phyloP scores from a whole-genome alignment of 768 basidiomycete genomes.

The Amanita thiersii region DNA sequence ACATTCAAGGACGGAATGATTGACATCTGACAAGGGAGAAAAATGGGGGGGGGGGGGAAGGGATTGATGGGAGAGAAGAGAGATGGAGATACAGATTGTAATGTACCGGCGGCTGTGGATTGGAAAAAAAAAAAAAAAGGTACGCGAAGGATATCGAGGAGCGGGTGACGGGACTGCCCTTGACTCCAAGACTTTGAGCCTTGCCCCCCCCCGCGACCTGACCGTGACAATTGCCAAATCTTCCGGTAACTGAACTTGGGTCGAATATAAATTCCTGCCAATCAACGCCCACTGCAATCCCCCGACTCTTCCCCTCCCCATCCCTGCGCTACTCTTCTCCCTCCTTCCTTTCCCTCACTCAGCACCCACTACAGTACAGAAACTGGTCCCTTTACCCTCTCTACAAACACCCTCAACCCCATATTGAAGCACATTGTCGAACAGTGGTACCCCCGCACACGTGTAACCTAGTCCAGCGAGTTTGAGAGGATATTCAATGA shows the following conservation, averaged over 20 bases:
- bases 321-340: constrained; percentile 11
- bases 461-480: too few species aligned
- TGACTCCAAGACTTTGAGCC: constrained; percentile 6
- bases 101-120: constrained; percentile 8
- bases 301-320: constrained; percentile 11
- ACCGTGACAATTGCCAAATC: constrained; percentile 16
- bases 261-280: constrained; percentile 19
- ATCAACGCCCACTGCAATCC: constrained; percentile 17
- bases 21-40: too few species aligned
- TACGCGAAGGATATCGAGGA: constrained; percentile 7
- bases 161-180: constrained; percentile 3
- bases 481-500: too few species aligned
- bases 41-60: too few species aligned
- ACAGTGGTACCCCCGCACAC: too few species aligned
- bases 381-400: too few species aligned
- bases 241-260: constrained; percentile 17
- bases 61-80: too few species aligned
- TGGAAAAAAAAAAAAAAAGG: not conserved
- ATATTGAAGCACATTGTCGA: too few species aligned
- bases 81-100: constrained; percentile 1
- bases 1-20: too few species aligned
- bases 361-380: not conserved
- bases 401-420: too few species aligned
- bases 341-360: constrained; percentile 4
- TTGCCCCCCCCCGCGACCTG: constrained; percentile 15